Percentiles rank a stretch among this genome's conserved stretches.
phyloP scores from a whole-genome alignment of 495 filamentous ascomycete species.

The Letharia columbiana region DNA sequence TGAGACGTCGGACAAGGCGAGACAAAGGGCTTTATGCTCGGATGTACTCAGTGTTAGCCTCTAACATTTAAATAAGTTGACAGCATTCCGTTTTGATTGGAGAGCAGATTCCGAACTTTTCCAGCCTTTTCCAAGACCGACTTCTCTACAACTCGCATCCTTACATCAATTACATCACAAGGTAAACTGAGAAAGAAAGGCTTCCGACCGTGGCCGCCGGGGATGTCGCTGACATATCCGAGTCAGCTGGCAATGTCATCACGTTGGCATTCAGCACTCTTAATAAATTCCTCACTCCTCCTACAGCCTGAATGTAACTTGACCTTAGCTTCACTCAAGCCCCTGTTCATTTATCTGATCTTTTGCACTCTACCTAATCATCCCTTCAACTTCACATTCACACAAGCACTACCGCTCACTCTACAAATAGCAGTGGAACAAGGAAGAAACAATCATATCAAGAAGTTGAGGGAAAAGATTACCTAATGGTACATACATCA shows the following conservation, averaged over 20 bases:
- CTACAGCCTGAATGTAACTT: background rate
- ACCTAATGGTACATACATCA: conserved; percentile 25
- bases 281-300: conserved; percentile 4
- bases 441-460: background rate
- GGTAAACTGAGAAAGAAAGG: background rate
- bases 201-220: conserved; percentile 5
- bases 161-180: conserved; percentile 7
- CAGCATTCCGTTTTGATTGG: conserved; percentile 3
- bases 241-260: conserved; percentile 7
- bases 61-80: no score
- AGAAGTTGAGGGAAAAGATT: background rate
- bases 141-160: conserved; percentile 3
- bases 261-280: background rate
- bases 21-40: background rate
- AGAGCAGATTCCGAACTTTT: background rate
- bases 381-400: background rate
- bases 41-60: background rate
- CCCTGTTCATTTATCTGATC: background rate
- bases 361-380: background rate
- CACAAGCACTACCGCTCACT: background rate
- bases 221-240: conserved; percentile 12
- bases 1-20: no score
- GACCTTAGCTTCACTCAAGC: background rate
- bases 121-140: conserved; percentile 10
- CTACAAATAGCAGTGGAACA: background rate